phyloP scores from a whole-genome alignment of 163 green algal species.

The Volvox carteri region DNA sequence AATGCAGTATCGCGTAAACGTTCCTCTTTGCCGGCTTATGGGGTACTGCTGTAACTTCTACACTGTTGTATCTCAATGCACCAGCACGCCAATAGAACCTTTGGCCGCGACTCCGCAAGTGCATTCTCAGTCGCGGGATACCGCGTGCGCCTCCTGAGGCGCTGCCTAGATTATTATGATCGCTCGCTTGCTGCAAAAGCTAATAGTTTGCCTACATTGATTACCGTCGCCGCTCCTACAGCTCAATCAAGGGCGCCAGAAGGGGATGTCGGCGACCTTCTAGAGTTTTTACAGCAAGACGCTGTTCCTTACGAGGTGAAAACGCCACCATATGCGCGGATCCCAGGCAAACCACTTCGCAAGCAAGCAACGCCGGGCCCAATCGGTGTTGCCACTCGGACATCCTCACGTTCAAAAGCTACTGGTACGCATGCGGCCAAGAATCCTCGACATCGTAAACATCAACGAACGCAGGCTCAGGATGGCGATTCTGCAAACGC shows the following conservation, averaged over 20 bases:
- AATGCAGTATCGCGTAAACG: background rate
- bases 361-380: background rate
- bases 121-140: background rate
- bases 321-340: background rate
- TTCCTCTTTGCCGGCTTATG: background rate
- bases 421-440: background rate
- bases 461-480: background rate
- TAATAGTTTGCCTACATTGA: background rate
- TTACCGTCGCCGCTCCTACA: background rate
- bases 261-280: background rate
- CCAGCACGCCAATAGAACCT: background rate
- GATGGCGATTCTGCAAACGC: too few species aligned
- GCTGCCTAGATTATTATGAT: background rate
- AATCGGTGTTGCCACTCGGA: background rate
- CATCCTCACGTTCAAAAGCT: background rate
- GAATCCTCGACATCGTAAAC: background rate
- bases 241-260: background rate
- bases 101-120: background rate
- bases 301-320: slow-evolving; percentile 15
- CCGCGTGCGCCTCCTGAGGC: background rate
- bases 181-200: background rate
- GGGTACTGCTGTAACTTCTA: background rate
- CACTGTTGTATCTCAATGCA: background rate
- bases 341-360: background rate
- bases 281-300: slow-evolving; percentile 35